A percentile compares a stretch with the other conserved stretches of the same genome.
Evolutionary conservation across 257 asterid genomes (phyloP).

Genomic region (Craterostigma plantagineum): DNA sequence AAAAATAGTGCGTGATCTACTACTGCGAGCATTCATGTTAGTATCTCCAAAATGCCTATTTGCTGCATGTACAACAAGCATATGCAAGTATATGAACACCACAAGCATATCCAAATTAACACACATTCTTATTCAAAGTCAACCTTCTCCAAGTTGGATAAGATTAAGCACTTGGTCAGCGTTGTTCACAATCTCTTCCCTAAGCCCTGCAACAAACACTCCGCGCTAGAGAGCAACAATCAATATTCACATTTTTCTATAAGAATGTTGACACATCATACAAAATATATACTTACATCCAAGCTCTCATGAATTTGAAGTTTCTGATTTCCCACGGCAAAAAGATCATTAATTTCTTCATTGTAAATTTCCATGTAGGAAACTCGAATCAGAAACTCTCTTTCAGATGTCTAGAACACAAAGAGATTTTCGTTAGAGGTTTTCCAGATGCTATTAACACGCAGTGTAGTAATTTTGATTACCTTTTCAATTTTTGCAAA

Average conservation of each 20-base stretch:
- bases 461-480: background rate
- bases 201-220: slow-evolving; percentile 90
- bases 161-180: slow-evolving; percentile 84
- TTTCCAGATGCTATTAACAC: background rate
- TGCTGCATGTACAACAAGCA: slow-evolving; percentile 28
- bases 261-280: slow-evolving; percentile 2
- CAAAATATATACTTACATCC: slow-evolving; percentile 39
- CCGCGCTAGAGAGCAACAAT: slow-evolving; percentile 53
- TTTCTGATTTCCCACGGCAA: slow-evolving; percentile 77
- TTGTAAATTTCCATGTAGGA: slow-evolving; percentile 98
- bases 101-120: slow-evolving; percentile 2
- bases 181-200: slow-evolving; percentile 81
- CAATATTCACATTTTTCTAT: slow-evolving; percentile 6
- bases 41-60: slow-evolving; percentile 98
- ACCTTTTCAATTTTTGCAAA: slow-evolving; percentile 59
- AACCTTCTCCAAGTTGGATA: slow-evolving; percentile 91
- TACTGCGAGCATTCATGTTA: slow-evolving; percentile 93
- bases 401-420: slow-evolving; percentile 35
- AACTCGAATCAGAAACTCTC: slow-evolving; percentile 89
- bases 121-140: slow-evolving; percentile 10
- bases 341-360: slow-evolving; percentile 88
- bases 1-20: slow-evolving; percentile 91
- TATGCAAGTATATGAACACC: slow-evolving; percentile 6
- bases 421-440: slow-evolving; percentile 5
- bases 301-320: slow-evolving; percentile 95